Evolutionary conservation across 345 rosid genomes (phyloP).

Genomic region (Chamaenerion angustifolium): DNA sequence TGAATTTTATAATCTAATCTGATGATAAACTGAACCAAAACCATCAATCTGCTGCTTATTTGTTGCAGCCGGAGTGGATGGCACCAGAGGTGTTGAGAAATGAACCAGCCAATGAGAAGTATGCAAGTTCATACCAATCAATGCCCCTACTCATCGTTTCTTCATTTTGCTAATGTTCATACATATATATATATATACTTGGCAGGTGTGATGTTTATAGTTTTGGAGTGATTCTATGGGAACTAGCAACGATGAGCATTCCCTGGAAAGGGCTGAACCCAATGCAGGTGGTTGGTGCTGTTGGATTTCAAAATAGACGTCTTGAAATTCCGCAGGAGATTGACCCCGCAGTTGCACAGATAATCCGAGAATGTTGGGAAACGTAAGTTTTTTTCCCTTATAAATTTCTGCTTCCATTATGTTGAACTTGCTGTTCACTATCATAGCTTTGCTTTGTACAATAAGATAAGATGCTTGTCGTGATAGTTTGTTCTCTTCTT

Average conservation of each 20-base stretch:
- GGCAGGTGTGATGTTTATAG: slow-evolving; percentile 95
- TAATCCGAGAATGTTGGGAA: slow-evolving; percentile 81
- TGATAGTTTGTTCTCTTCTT: too few relatives aligned
- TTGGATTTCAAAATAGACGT: slow-evolving; percentile 87
- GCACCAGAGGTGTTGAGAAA: slow-evolving; percentile 97
- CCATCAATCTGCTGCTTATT: slow-evolving; percentile 1
- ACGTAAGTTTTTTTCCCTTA: slow-evolving; percentile 27
- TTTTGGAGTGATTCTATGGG: slow-evolving; percentile 97
- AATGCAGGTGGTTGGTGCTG: slow-evolving; percentile 99
- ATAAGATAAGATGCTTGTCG: too few relatives aligned
- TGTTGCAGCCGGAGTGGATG: slow-evolving; percentile 99
- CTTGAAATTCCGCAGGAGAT: slow-evolving; percentile 72
- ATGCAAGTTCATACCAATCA: slow-evolving; percentile 15
- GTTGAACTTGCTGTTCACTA: too few relatives aligned
- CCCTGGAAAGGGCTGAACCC: slow-evolving; percentile 98
- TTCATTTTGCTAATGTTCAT: neutral
- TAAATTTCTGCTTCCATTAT: neutral
- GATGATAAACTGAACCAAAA: too few relatives aligned
- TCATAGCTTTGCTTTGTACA: too few relatives aligned
- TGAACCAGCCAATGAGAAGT: slow-evolving; percentile 96
- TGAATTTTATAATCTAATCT: too few relatives aligned
- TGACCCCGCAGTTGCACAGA: slow-evolving; percentile 63
- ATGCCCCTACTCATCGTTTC: neutral
- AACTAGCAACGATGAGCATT: slow-evolving; percentile 50
- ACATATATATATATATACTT: neutral